Base-by-base conservation (phyloP, 1,284 basidiomycete species). In the Pisolithus thermaeus region DNA sequence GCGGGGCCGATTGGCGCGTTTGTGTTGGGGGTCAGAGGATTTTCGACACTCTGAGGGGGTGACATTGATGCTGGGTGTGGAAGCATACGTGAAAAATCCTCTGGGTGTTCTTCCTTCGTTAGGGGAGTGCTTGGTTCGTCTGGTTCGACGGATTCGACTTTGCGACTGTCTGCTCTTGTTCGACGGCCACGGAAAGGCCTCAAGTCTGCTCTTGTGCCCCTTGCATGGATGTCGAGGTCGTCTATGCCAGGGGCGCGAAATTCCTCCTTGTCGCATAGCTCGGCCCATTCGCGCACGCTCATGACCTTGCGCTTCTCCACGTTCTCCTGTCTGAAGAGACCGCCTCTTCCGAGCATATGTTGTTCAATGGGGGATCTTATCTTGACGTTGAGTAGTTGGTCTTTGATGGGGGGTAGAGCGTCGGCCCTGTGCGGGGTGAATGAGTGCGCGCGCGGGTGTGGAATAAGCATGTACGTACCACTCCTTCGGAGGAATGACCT, bases 321-420 rank as follows among this genome's bases (percentile, higher is more conserved):
- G 66, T 97, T 97, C 70, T 90, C 83, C 61, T 92, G 87, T n/a
- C 90, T 81, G 66, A 92, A 97, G 5, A 95, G 76, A 6, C 94
- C 94, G 7, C 82, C 81, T 39, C 81, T 77, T 9, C 95, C 95
- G 42, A 87, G 71, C 84, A 97, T 92, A 65, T 87, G 83, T 67
- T 97, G 95, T 66, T 94, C 91, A 57, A 97, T 97, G 1, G 94
- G 92, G 23, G 80, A 80, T 68, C 82, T 84, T 56, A 97, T 86
- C 69, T 82, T 84, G 56, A 96, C 82, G 9, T 76, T 63, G n/a
- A 76, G 73, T 22, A 97, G 75, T 54, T 85, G 81, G 25, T 80
- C 73, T 22, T 78, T 77, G 46, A 92, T 71, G 11, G 85, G 69
- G 14, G 91, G 88, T 20, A 96, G 72, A 2, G 82, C 69, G 49